These are phyloP conservation scores for Huntiella bhutanensis DNA, from an alignment of 2,329 filamentous ascomycete species.

Conservation along the genomic window DNA sequence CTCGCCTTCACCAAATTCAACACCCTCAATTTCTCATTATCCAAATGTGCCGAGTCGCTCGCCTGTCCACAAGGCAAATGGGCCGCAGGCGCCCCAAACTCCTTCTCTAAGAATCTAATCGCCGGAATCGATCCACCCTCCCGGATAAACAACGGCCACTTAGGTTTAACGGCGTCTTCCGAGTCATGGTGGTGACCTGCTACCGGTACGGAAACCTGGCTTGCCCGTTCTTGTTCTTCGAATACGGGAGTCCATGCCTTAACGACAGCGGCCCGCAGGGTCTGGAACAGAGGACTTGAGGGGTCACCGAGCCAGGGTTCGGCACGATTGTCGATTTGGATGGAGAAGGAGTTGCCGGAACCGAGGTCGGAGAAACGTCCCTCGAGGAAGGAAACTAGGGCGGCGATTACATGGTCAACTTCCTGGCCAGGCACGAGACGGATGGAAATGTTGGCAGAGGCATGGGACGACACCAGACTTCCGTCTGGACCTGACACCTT, in stretches of 20 bases:
- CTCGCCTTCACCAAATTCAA: conserved; percentile 78
- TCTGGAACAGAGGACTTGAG: conserved; percentile 75
- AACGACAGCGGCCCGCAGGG: conserved; percentile 68
- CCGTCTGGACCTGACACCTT: conserved; percentile 84
- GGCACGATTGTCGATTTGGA: conserved; percentile 80
- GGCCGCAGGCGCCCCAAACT: conserved; percentile 76
- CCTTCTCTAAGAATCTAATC: conserved; percentile 85
- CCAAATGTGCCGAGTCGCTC: conserved; percentile 81
- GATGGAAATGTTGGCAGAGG: conserved; percentile 73
- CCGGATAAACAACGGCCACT: conserved; percentile 62
- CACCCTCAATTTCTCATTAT: conserved; percentile 82
- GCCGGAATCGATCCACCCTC: conserved; percentile 92
- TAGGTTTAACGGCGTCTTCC: conserved; percentile 18
- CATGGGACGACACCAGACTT: conserved; percentile 76
- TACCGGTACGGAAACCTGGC: not conserved
- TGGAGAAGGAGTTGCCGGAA: conserved; percentile 60
- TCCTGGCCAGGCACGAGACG: conserved; percentile 89
- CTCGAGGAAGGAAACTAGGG: conserved; percentile 47
- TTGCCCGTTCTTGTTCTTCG: conserved; percentile 14
- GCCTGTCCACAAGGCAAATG: conserved; percentile 90
- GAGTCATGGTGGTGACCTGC: conserved; percentile 12
- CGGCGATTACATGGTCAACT: conserved; percentile 52
- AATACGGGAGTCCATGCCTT: conserved; percentile 56
- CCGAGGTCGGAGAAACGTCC: conserved; percentile 54
- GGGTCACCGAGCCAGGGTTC: conserved; percentile 94